Evolutionary conservation across 441 rosid species (phyloP).

Genomic region (Brassica balearica): DNA sequence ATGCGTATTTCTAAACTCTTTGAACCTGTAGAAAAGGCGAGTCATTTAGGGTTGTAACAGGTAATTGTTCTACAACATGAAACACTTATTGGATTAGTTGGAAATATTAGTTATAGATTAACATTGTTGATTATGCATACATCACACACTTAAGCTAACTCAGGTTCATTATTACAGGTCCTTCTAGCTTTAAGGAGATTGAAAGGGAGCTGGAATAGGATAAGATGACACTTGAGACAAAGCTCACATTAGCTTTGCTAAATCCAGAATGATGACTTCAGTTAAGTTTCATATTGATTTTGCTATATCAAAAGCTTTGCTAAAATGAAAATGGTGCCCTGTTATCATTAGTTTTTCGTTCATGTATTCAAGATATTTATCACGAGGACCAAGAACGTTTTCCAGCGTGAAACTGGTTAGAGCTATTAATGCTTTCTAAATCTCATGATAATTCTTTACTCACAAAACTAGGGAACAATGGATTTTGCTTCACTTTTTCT

Average conservation of each 20-base stretch:
- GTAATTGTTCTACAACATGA: background rate
- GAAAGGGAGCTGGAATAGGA: background rate
- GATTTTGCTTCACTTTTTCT: background rate
- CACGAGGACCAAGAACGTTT: background rate
- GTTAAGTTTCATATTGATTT: background rate
- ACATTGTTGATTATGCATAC: background rate
- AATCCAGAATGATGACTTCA: background rate
- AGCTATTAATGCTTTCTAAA: background rate
- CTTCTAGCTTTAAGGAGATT: background rate
- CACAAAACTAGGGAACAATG: background rate
- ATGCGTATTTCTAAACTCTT: background rate
- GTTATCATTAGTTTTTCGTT: background rate
- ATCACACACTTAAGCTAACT: background rate
- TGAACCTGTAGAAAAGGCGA: background rate
- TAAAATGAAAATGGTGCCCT: background rate
- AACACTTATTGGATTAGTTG: background rate
- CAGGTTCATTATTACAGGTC: background rate
- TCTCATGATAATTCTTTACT: background rate
- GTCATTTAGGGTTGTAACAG: background rate
- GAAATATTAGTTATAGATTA: background rate
- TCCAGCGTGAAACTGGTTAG: background rate
- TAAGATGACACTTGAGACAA: background rate
- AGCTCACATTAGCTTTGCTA: constrained; percentile 1
- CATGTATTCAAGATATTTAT: background rate
- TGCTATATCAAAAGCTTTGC: background rate